These are phyloP conservation scores for Fraxinus sp. DNA, from an alignment of 305 asterid genomes.

Conservation along the genomic window DNA sequence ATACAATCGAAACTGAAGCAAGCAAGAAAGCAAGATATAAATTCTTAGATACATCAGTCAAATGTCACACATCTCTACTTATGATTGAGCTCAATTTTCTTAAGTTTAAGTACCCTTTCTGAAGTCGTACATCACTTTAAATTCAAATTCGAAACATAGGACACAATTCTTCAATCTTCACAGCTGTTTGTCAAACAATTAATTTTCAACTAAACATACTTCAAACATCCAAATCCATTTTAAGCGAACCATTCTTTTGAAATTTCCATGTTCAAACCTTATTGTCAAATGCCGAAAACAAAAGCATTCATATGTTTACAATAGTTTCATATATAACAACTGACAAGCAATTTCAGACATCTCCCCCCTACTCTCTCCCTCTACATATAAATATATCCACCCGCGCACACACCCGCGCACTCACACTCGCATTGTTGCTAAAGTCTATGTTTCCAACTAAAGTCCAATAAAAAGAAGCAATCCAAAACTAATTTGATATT, in stretches of 20 bases:
- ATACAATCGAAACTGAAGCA: not conserved
- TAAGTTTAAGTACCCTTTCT: not conserved
- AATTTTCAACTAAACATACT: not conserved
- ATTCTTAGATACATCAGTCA: not conserved
- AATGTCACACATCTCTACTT: not conserved
- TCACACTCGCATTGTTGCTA: not conserved
- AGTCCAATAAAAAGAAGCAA: not conserved
- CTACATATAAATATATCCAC: not conserved
- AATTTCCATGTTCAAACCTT: not conserved
- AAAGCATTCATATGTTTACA: not conserved
- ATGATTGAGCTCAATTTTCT: not conserved
- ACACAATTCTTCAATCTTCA: not conserved
- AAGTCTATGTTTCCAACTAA: not conserved
- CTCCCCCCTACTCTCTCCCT: not conserved
- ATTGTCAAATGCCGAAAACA: not conserved
- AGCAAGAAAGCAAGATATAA: not conserved
- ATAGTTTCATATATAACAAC: not conserved
- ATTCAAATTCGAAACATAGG: not conserved
- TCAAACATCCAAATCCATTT: not conserved
- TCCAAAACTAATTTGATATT: not conserved
- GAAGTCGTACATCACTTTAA: not conserved
- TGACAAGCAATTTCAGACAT: not conserved
- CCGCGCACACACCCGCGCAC: not conserved
- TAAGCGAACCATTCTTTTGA: not conserved
- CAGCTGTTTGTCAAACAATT: not conserved